Base-by-base conservation (phyloP, 345 rosid genomes). In the Pistacia integerrima region DNA sequence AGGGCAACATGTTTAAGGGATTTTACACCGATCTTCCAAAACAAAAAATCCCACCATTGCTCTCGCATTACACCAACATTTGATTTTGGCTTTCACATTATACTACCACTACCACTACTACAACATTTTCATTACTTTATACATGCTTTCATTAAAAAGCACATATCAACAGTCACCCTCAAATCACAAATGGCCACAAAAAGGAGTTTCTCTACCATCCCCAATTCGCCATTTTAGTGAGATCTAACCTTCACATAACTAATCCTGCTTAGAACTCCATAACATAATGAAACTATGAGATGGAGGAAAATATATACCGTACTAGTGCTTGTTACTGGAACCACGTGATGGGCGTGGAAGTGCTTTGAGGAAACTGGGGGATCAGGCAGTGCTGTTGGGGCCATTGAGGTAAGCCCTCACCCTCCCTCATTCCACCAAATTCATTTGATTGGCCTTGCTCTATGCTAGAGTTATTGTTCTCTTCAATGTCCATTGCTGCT, bases 321-420 rank as follows among this genome's bases (percentile, higher is more conserved):
- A n/a, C 10, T n/a, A n/a, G 6, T 2, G 17, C 36, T 8, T 41
- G 22, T 73, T 76, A 91, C 25, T 49, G 82, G 54, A 63, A 85
- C 94, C 93, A 92, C 10, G 89, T 69, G 10, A 92, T 80, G 14
- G 94, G 92, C 46, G 89, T 71, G 13, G 88, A 78, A 14, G 73
- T 76, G 46, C 76, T 78, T 14, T 72, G 84, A 22, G 93, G 87
- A 33, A 79, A 74, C 16, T 83, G 85, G 12, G 90, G 90, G 4
- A 85, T 76, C 87, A 87, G 60, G 83, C 94, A 92, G 65, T 90
- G 92, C 33, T 81, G 87, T 65, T 87, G 90, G 48, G 82, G 89
- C 86, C 86, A 82, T 25, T 82, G 90, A 49, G 75, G 84, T 13
- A 83, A 63, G 7, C 85, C 77, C 35, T 78, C 74, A 58, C 41